Evolutionary conservation across 768 basidiomycete species (phyloP).

Genomic region (Sutorius australiensis): DNA sequence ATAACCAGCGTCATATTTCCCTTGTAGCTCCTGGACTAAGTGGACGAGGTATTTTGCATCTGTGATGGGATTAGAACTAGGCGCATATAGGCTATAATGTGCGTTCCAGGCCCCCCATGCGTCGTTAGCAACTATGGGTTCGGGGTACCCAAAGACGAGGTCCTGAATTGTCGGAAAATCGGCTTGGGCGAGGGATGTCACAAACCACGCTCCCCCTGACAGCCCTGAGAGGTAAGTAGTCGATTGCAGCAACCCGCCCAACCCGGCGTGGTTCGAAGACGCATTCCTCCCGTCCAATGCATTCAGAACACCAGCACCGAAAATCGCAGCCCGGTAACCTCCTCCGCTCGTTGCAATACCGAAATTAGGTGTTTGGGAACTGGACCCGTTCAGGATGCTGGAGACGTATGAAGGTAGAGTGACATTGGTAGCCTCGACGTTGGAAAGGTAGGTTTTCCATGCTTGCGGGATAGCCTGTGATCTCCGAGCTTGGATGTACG

Average conservation of each 20-base stretch:
- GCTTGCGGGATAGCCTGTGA: slow-evolving; percentile 36
- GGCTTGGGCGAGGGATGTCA: slow-evolving; percentile 41
- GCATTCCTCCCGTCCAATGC: slow-evolving; percentile 48
- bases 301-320: slow-evolving; percentile 49
- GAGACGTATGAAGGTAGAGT: slow-evolving; percentile 35
- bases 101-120: slow-evolving; percentile 34
- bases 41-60: slow-evolving; percentile 16
- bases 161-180: slow-evolving; percentile 40
- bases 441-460: slow-evolving; percentile 39
- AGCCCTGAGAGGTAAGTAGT: slow-evolving; percentile 52
- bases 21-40: slow-evolving; percentile 26
- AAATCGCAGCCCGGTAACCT: slow-evolving; percentile 52
- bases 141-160: slow-evolving; percentile 33
- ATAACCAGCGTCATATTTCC: slow-evolving; percentile 31
- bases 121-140: slow-evolving; percentile 12
- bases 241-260: slow-evolving; percentile 50
- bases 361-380: slow-evolving; percentile 32
- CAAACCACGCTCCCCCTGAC: slow-evolving; percentile 41
- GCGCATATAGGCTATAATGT: slow-evolving; percentile 15
- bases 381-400: slow-evolving; percentile 25
- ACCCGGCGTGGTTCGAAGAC: slow-evolving; percentile 38
- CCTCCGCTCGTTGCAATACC: slow-evolving; percentile 57
- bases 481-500: slow-evolving; percentile 35
- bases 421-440: slow-evolving; percentile 31
- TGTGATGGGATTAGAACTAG: slow-evolving; percentile 17